A percentile compares a stretch with the other conserved stretches of the same genome.
These are phyloP conservation scores for Aspergillus jensenii DNA, from an alignment of 2,329 filamentous ascomycete species.

Conservation along the genomic window DNA sequence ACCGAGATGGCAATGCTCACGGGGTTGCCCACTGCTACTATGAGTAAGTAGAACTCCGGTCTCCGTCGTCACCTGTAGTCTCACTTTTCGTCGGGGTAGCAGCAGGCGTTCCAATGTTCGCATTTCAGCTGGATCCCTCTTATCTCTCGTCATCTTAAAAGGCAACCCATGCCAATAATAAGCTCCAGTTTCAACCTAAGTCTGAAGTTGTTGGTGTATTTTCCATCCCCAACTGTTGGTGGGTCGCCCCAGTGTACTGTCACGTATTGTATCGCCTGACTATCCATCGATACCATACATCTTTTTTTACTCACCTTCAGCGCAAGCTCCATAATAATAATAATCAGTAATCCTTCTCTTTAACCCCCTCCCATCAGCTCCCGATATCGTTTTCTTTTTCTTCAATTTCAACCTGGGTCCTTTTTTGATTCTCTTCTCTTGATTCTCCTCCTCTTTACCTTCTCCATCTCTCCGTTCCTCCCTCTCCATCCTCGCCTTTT, in stretches of 20 bases:
- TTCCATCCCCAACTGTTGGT: slow-evolving; percentile 11
- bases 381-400: slow-evolving; percentile 19
- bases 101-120: neutral
- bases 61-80: neutral
- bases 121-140: neutral
- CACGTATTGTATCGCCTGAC: slow-evolving; percentile 11
- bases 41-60: neutral
- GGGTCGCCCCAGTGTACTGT: slow-evolving; percentile 4
- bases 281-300: slow-evolving; percentile 11
- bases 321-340: slow-evolving; percentile 8
- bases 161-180: neutral
- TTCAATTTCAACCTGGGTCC: slow-evolving; percentile 12
- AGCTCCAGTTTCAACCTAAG: neutral
- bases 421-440: slow-evolving; percentile 13
- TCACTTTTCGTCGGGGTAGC: neutral
- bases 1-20: neutral
- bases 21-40: neutral
- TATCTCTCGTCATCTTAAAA: neutral
- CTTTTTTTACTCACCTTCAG: slow-evolving; percentile 10
- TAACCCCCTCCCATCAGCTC: slow-evolving; percentile 14
- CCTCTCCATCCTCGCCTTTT: slow-evolving; percentile 13
- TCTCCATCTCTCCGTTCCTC: slow-evolving; percentile 15
- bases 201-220: slow-evolving; percentile 5
- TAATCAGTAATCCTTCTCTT: slow-evolving; percentile 11
- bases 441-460: slow-evolving; percentile 12